Conservation (phyloP, 176 grass and related monocot species). For the Neostapfia colusana region DNA sequence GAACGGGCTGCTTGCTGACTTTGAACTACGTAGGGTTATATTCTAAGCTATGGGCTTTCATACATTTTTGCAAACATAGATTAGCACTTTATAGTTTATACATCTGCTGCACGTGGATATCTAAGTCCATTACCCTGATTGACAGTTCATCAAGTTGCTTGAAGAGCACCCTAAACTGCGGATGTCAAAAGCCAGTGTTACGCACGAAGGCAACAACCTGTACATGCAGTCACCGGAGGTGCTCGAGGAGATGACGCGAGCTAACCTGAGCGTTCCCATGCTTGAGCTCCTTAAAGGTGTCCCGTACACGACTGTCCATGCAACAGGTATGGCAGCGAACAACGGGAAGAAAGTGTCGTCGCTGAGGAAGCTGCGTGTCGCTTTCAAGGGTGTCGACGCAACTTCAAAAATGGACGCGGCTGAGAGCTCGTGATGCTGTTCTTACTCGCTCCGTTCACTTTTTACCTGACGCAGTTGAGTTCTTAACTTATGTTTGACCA, state of each 20-base stretch:
- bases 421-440: conserved; percentile 30
- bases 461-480: no score
- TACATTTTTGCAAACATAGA: not conserved
- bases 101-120: not conserved
- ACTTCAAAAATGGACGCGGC: conserved; percentile 62
- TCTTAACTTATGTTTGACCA: no score
- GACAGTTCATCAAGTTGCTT: conserved; percentile 81
- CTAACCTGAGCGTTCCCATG: conserved; percentile 59
- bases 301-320: conserved; percentile 57
- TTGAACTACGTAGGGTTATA: not conserved
- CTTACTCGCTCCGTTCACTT: no score
- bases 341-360: conserved; percentile 74
- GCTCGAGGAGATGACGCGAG: conserved; percentile 81
- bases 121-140: conserved; percentile 26
- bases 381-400: conserved; percentile 56
- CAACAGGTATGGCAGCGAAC: conserved; percentile 60
- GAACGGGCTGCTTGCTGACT: not conserved
- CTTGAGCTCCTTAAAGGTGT: conserved; percentile 66
- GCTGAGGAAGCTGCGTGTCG: conserved; percentile 71
- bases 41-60: not conserved
- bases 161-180: conserved; percentile 62
- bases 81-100: not conserved
- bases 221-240: conserved; percentile 92
- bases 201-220: conserved; percentile 66
- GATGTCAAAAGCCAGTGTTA: conserved; percentile 79